These are phyloP conservation scores for Heterobasidion irregulare DNA, from an alignment of 1,284 basidiomycete genomes.

Conservation along the genomic window DNA sequence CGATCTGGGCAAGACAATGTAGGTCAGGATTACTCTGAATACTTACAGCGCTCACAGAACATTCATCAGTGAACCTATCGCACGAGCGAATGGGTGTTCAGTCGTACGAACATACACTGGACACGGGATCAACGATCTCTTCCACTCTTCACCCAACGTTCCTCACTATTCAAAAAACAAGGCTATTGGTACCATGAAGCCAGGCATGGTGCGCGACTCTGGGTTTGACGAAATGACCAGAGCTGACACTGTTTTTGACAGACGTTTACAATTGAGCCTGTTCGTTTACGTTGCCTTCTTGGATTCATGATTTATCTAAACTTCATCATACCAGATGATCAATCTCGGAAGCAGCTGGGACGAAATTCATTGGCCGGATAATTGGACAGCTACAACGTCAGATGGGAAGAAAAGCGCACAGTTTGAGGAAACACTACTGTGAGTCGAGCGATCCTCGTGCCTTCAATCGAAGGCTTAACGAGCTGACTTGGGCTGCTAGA, in stretches of 20 bases:
- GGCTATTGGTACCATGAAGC: conserved; percentile 74
- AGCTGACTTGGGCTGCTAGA: conserved; percentile 31
- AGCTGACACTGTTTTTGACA: conserved; percentile 15
- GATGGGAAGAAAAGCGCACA: conserved; percentile 90
- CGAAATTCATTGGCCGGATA: conserved; percentile 78
- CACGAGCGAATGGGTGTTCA: conserved; percentile 72
- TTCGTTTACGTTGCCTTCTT: conserved; percentile 29
- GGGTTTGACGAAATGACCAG: neutral
- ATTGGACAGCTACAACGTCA: conserved; percentile 90
- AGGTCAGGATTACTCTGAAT: conserved; percentile 22
- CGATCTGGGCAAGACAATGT: conserved; percentile 79
- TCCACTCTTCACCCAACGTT: conserved; percentile 69
- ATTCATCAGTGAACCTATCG: conserved; percentile 64
- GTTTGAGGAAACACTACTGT: conserved; percentile 93
- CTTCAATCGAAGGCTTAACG: conserved; percentile 5
- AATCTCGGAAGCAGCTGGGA: conserved; percentile 75
- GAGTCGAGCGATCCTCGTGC: conserved; percentile 23
- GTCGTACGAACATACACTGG: conserved; percentile 87
- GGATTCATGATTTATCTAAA: conserved; percentile 9
- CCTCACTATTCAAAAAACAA: conserved; percentile 89
- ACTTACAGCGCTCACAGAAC: neutral
- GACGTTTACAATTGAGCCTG: conserved; percentile 78
- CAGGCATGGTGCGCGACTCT: conserved; percentile 60
- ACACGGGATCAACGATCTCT: conserved; percentile 84
- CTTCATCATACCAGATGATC: conserved; percentile 63